Percentiles rank a stretch among this genome's conserved stretches.
Conservation (phyloP, 495 filamentous ascomycete genomes). For the Aspergillus steynii region DNA sequence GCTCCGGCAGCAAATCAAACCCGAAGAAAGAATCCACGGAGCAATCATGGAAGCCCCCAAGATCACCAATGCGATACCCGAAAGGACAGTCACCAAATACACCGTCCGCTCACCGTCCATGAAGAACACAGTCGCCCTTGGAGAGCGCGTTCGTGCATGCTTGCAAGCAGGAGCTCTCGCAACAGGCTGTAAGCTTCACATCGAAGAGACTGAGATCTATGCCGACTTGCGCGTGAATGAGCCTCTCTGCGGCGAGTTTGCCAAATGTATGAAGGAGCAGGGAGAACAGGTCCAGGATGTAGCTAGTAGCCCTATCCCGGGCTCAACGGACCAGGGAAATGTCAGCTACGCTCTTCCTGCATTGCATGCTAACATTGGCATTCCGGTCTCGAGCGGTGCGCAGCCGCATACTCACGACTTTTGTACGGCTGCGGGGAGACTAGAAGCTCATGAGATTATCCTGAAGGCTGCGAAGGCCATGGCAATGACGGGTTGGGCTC, state of each 20-base stretch:
- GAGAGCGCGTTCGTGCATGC: conserved; percentile 37
- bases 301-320: background rate
- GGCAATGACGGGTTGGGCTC: conserved; percentile 50
- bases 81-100: conserved; percentile 42
- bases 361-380: conserved; percentile 14
- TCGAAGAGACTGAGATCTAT: background rate
- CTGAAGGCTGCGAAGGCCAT: conserved; percentile 54
- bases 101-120: conserved; percentile 29
- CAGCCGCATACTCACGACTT: conserved; percentile 27
- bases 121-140: conserved; percentile 34
- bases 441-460: conserved; percentile 45
- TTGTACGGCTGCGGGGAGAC: conserved; percentile 41
- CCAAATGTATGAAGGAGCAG: background rate
- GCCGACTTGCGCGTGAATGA: background rate
- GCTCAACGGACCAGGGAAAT: conserved; percentile 16
- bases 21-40: conserved; percentile 16
- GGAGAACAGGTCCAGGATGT: background rate
- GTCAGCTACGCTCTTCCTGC: background rate
- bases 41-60: conserved; percentile 19
- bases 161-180: conserved; percentile 50
- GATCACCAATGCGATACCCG: conserved; percentile 56
- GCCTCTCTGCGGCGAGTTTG: background rate
- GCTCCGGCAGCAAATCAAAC: conserved; percentile 17
- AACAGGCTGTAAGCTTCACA: background rate
- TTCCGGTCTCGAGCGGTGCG: conserved; percentile 38